phyloP scores from a whole-genome alignment of 2,329 filamentous ascomycete genomes.

The Diatrype stigma region DNA sequence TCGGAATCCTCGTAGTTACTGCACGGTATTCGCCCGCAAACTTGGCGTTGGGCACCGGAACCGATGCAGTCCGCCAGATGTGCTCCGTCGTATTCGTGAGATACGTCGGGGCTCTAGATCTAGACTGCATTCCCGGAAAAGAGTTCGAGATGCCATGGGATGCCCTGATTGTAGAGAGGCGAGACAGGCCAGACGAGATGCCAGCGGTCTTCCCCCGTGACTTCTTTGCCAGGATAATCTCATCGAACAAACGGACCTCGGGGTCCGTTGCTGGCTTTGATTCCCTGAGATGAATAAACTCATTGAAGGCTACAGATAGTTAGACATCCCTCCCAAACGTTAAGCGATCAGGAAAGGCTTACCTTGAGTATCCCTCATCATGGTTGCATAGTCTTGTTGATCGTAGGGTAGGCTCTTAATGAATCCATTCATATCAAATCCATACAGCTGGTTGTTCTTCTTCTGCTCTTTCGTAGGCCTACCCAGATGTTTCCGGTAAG shows the following conservation, averaged over 20 bases:
- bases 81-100: conserved; percentile 72
- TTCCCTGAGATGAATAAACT: conserved; percentile 82
- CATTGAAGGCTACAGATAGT: conserved; percentile 59
- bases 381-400: conserved; percentile 59
- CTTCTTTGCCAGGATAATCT: conserved; percentile 77
- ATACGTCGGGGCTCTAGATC: conserved; percentile 51
- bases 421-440: conserved; percentile 63
- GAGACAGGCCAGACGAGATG: conserved; percentile 61
- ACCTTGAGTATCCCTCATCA: conserved; percentile 67
- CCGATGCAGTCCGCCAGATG: conserved; percentile 68
- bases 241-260: conserved; percentile 72
- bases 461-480: conserved; percentile 58
- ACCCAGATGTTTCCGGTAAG: conserved; percentile 60
- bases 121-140: conserved; percentile 32
- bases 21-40: conserved; percentile 60
- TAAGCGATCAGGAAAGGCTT: conserved; percentile 27
- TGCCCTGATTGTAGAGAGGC: conserved; percentile 55
- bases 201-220: conserved; percentile 60
- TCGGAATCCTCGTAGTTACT: conserved; percentile 64
- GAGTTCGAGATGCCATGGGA: conserved; percentile 48
- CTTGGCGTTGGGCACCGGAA: conserved; percentile 56
- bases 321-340: too few species aligned
- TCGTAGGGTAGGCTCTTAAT: conserved; percentile 61
- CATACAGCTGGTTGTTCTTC: conserved; percentile 54
- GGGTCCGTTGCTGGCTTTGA: conserved; percentile 58